Evolutionary conservation across 768 basidiomycete species (phyloP), one percentile per base, ranked within the genome.

Genomic region (Tylopilus cervinicoccineus): DNA sequence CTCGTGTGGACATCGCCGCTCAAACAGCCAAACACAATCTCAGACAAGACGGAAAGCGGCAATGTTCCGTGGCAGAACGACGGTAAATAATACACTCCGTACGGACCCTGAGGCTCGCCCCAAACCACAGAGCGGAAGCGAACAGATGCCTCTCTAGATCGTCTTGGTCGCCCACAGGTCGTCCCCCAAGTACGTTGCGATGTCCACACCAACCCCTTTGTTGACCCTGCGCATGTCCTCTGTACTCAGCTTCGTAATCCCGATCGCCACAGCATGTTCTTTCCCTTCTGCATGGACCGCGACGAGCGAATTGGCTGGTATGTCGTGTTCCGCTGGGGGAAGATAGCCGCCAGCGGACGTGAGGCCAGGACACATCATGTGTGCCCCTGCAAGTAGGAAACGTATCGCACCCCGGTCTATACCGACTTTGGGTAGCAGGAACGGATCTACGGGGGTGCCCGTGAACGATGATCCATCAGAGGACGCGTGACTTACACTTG

Each of bases 351-450:
- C 94, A 28, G 83, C 76, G 29, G 95, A 98, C 23, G 96, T 95
- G 46, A 99, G 73, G 19, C 96, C 96, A 5, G 96, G 96, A 58
- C 88, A 93, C 92, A 95, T 95, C 88, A 95, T 93, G 70, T 87
- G 84, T 22, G 92, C 92, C 14, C 92, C 96, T 11, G 84, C 86
- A 38, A 99, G 81, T 32, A 99, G 79, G 70, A 97, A 99, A 28
- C 94, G 89, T 71, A 99, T 99, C 45, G 96, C 96, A 41, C 96
- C 96, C 43, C 95, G 86, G 74, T 99, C 96, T 40, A 98, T 78
- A 55, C 84, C 81, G 41, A 95, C 93, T 59, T 77, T 83, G 5
- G 94, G 92, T 27, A 98, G 78, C 55, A 98, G 75, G 59, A 80
- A 86, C 8, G 96, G 96, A 73, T 96, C 95, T 99, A 67, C 11